Evolutionary conservation across 2,329 filamentous ascomycete species (phyloP).

Genomic region (Ceratocystis alfenasii): DNA sequence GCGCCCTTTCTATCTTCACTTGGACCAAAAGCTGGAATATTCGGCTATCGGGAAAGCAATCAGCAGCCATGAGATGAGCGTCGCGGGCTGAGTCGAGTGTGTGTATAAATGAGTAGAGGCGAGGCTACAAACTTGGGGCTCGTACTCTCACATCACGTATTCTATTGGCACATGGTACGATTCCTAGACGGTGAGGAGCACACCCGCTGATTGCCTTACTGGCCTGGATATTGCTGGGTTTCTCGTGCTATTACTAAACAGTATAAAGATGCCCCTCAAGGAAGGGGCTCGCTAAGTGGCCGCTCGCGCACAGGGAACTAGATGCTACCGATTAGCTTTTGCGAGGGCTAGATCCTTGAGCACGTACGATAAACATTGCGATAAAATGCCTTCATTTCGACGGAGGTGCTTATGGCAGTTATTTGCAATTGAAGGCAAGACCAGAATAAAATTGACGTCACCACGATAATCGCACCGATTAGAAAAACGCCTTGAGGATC

Average conservation of each 20-base stretch:
- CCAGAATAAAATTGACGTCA: constrained; percentile 2
- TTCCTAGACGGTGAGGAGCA: not conserved
- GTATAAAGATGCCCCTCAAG: not conserved
- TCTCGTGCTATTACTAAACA: not conserved
- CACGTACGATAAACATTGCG: not conserved
- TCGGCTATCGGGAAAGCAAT: not conserved
- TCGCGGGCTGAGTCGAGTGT: not conserved
- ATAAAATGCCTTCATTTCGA: not conserved
- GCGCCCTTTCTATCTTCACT: not conserved
- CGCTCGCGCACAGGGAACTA: not conserved
- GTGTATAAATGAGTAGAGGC: no score
- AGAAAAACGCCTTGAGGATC: not conserved
- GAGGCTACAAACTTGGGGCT: not conserved
- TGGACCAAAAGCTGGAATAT: not conserved
- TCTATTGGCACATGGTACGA: constrained; percentile 5
- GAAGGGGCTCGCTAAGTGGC: not conserved
- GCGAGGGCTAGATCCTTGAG: not conserved
- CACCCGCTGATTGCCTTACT: not conserved
- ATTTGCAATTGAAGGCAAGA: not conserved
- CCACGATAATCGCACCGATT: not conserved
- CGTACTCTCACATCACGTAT: constrained; percentile 7
- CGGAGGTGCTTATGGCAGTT: not conserved
- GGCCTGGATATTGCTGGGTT: not conserved
- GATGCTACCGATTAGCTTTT: constrained; percentile 1
- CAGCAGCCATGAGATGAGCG: not conserved